Conservation (phyloP, 2,329 filamentous ascomycete genomes). For the Didymella keratinophila region DNA sequence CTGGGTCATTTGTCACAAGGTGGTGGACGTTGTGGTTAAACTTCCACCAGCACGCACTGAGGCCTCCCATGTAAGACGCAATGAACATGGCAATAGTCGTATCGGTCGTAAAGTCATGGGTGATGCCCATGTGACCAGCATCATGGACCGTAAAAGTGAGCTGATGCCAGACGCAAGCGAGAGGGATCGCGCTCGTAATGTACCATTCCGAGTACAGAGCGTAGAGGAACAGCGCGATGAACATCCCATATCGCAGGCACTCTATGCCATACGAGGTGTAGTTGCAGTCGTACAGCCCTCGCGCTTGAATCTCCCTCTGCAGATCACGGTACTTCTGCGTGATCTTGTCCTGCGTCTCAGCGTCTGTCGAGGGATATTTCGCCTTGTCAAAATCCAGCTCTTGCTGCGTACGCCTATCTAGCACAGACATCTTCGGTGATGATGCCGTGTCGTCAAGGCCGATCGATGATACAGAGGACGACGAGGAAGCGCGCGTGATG, state of each 20-base stretch:
- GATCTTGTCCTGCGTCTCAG: slow-evolving; percentile 75
- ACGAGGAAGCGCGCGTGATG: slow-evolving; percentile 57
- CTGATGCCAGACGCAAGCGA: slow-evolving; percentile 93
- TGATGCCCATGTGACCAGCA: slow-evolving; percentile 96
- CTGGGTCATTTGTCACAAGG: slow-evolving; percentile 92
- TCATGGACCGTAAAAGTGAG: slow-evolving; percentile 94
- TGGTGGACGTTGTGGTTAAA: slow-evolving; percentile 95
- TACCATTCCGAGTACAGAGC: slow-evolving; percentile 55
- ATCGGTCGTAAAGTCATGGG: slow-evolving; percentile 85
- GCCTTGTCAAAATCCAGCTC: slow-evolving; percentile 78
- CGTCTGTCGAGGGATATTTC: slow-evolving; percentile 82
- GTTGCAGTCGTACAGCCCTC: slow-evolving; percentile 84
- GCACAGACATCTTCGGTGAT: slow-evolving; percentile 64
- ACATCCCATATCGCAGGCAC: slow-evolving; percentile 71
- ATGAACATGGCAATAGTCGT: slow-evolving; percentile 88
- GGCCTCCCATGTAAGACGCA: slow-evolving; percentile 85
- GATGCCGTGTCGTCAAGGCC: slow-evolving; percentile 50
- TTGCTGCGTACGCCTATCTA: slow-evolving; percentile 76
- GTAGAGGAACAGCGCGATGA: slow-evolving; percentile 68
- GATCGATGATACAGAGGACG: slow-evolving; percentile 66
- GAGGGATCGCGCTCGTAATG: slow-evolving; percentile 71
- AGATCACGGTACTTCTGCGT: slow-evolving; percentile 82
- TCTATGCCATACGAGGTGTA: slow-evolving; percentile 83
- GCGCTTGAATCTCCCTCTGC: slow-evolving; percentile 72
- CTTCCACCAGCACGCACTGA: slow-evolving; percentile 98